Base-by-base conservation (phyloP, 2,329 filamentous ascomycete species). In the Davidsoniella eucalypti region DNA sequence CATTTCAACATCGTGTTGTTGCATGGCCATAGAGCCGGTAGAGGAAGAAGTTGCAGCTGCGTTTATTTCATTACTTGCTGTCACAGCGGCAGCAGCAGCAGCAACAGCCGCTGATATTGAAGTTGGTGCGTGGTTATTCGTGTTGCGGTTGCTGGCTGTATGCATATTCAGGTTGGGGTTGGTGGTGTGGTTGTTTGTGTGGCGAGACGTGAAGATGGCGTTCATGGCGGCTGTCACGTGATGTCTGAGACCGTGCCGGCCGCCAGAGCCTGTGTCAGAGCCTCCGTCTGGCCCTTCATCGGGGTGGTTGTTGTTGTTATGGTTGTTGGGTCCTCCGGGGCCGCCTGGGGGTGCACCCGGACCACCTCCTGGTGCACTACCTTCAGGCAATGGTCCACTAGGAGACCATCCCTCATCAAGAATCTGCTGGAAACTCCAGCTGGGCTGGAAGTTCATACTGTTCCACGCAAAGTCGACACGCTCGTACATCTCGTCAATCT, bases 401-500 rank as follows among this genome's bases (percentile, higher is more conserved):
- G 75, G 69, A 5, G 72, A 73, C 62, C 72, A 78, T 44, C 74
- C 75, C 58, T 77, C 71, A 55, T 79, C 72, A 49, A 78, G 69
- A 57, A 82, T 73, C 58, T 81, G 75, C 59, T 80, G 78, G 64
- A 82, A 82, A 58, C 76, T 81, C 78, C 78, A 82, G 58, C 72
- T 79, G 1, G 82, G 81, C 56, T 78, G 71, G 60, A 85, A 86
- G 12, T 61, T 56, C 57, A 72, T 75, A 66, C 77, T 82, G 59
- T 84, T 73, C 82, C 82, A 86, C 0, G 82, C 82, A 55, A 80
- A 72, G 52, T 73, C 67, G 48, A 85, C 75, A 49, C 80, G 71
- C 61, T 84, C 81, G 65, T 86, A 86, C 68, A 87, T 78, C 61
- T 86, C 82, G 61, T 86, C 82, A 57, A 87, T 84, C 67, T 87